Base-by-base conservation (phyloP, 345 rosid genomes). In the Hibiscus syriacus region DNA sequence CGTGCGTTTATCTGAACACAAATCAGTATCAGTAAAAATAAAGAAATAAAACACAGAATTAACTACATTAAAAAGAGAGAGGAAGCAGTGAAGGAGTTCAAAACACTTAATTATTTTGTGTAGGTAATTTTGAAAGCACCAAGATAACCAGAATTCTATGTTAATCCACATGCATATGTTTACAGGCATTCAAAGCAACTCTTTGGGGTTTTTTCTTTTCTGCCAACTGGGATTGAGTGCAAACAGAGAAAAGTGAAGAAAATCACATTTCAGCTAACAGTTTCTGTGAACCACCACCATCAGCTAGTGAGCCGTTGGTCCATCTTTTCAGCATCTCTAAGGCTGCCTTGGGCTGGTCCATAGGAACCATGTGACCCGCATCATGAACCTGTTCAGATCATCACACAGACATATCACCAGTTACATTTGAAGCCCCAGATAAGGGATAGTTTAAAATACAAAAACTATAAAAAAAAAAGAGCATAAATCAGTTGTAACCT, bases 321-420 rank as follows among this genome's bases (percentile, higher is more conserved):
- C 97, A 94, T 68, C 88, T 79, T 81, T 61, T 87, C 77, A 94
- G 80, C 99, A 94, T 94, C 84, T 81, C 85, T 49, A 94, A 68
- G 22, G 99, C 71, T 73, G 86, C 97, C 83, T 86, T 83, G 0
- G 98, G 98, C 75, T 94, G 96, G 78, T 94, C 98, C 99, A 91
- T 94, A 0, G 99, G 99, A 73, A 91, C 96, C 99, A 94, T 91
- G 79, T 94, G 99, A 76, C 99, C 96, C 1, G 99, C 96, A 70
- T 94, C 84, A 2, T 77, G 91, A 53, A 91, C 96, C 96, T 94
- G 82, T 71, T 71, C 32, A 10, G 11, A 74, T 67, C 30, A 69
- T 52, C 60, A 49, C 8, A 56, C 71, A 58, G 61, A 22, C 5
- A 29, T 12, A 19, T 81, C 30, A 79, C 72, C 34, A 63, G 6